phyloP scores from a whole-genome alignment of 1,139 yeast species.

The Lodderomyces parapsilosis region DNA sequence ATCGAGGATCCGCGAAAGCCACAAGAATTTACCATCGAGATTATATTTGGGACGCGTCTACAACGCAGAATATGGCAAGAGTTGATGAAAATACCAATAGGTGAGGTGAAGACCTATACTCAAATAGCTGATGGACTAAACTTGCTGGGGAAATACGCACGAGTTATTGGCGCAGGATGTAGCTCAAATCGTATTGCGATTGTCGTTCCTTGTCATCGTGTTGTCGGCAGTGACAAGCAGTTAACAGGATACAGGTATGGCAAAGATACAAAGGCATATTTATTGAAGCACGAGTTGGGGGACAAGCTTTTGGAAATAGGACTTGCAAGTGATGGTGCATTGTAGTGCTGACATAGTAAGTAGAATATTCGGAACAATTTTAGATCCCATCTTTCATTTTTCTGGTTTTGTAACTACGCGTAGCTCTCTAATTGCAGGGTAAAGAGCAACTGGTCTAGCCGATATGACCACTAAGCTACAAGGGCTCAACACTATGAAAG shows the following conservation, averaged over 20 bases:
- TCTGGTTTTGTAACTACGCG: too few species aligned
- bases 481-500: too few species aligned
- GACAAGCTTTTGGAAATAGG: neutral
- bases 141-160: slow-evolving; percentile 17
- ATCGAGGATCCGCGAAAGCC: slow-evolving; percentile 15
- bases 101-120: slow-evolving; percentile 18
- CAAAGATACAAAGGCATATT: slow-evolving; percentile 15
- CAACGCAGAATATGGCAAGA: slow-evolving; percentile 24
- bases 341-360: neutral
- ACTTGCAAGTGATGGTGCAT: neutral
- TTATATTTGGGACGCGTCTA: slow-evolving; percentile 24
- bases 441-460: too few species aligned
- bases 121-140: slow-evolving; percentile 18
- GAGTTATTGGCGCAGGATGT: slow-evolving; percentile 25
- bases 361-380: too few species aligned
- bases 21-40: slow-evolving; percentile 11
- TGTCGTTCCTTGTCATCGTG: slow-evolving; percentile 28
- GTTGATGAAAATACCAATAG: slow-evolving; percentile 17
- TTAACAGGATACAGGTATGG: slow-evolving; percentile 27
- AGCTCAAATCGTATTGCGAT: slow-evolving; percentile 25
- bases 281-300: slow-evolving; percentile 13
- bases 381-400: too few species aligned
- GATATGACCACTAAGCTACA: too few species aligned
- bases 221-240: slow-evolving; percentile 17
- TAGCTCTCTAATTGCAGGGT: too few species aligned